Evolutionary conservation across 345 rosid genomes (phyloP).

Genomic region (Limnanthes douglasii): DNA sequence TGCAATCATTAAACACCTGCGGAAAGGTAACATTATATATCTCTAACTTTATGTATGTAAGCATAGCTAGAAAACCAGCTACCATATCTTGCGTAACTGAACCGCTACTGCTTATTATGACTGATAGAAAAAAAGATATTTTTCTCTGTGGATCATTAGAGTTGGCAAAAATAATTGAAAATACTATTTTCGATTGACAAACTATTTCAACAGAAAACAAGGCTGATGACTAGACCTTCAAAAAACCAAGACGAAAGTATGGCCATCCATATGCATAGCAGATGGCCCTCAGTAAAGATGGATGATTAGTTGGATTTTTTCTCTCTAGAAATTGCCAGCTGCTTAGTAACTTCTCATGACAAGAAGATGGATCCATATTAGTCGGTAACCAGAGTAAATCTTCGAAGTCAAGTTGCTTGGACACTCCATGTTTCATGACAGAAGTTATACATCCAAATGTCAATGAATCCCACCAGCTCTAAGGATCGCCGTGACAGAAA

Average conservation of each 20-base stretch:
- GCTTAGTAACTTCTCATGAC: constrained; percentile 37
- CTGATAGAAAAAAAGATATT: too few relatives aligned
- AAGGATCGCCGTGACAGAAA: constrained; percentile 22
- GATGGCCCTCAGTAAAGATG: constrained; percentile 62
- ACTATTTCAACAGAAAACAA: not conserved
- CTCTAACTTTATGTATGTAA: not conserved
- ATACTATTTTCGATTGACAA: too few relatives aligned
- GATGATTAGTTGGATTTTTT: constrained; percentile 14
- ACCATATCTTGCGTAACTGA: too few relatives aligned
- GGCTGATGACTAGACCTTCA: constrained; percentile 38
- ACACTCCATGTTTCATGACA: constrained; percentile 46
- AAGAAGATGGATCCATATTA: constrained; percentile 63
- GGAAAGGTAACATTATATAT: constrained; percentile 6
- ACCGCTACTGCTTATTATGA: too few relatives aligned
- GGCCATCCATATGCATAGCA: constrained; percentile 72
- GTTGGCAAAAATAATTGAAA: too few relatives aligned
- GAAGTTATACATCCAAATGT: constrained; percentile 46
- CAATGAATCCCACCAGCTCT: constrained; percentile 42
- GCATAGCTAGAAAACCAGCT: too few relatives aligned
- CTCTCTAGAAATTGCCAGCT: constrained; percentile 50
- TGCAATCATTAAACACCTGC: constrained; percentile 69
- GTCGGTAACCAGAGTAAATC: constrained; percentile 59
- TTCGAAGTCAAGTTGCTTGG: constrained; percentile 71
- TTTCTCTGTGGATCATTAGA: too few relatives aligned
- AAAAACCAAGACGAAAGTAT: constrained; percentile 55